Evolutionary conservation across 148 eudicot genomes (phyloP).

Genomic region (Rhododendron simsii): DNA sequence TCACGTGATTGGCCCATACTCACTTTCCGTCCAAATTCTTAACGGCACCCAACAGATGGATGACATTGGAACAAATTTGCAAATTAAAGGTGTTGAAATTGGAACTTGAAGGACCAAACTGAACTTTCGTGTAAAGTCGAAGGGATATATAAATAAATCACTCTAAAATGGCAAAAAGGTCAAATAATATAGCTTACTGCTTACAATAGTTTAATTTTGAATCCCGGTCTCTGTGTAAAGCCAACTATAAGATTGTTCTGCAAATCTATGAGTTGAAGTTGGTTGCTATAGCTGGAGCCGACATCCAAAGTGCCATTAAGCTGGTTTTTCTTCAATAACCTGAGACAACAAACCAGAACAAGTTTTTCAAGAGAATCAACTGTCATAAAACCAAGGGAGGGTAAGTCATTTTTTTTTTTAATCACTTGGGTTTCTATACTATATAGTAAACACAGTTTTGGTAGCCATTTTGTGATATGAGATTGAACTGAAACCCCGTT

Average conservation of each 20-base stretch:
- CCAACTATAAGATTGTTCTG: slow-evolving; percentile 30
- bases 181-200: slow-evolving; percentile 14
- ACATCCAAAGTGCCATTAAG: slow-evolving; percentile 37
- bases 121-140: no score
- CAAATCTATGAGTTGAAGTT: slow-evolving; percentile 47
- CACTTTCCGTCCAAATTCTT: no score
- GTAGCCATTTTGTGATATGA: neutral
- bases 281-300: slow-evolving; percentile 28
- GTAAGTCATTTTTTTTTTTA: neutral
- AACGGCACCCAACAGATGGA: no score
- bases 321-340: slow-evolving; percentile 36
- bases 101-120: no score
- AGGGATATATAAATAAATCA: no score
- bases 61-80: no score
- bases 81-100: no score
- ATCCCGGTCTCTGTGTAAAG: slow-evolving; percentile 10
- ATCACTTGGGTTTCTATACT: neutral
- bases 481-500: neutral
- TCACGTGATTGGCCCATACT: no score
- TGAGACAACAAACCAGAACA: slow-evolving; percentile 13
- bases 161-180: neutral
- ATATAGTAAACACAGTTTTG: neutral
- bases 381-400: neutral
- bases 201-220: slow-evolving; percentile 33
- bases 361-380: neutral